A percentile compares a stretch with the other conserved stretches of the same genome.
phyloP scores from a whole-genome alignment of 345 rosid genomes.

The Ceriops zippeliana region DNA sequence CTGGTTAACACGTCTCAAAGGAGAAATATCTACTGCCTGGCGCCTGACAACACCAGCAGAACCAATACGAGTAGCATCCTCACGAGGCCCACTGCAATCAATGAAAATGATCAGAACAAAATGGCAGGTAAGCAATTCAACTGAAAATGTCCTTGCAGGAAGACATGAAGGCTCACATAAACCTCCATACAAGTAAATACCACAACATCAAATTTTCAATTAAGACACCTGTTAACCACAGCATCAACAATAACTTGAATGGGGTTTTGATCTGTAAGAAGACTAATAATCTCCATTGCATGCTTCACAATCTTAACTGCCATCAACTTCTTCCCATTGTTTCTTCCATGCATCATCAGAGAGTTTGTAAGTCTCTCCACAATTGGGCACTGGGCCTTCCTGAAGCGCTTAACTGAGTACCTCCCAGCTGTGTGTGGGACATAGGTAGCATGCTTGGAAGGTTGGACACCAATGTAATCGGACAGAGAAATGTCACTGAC shows the following conservation, averaged over 20 bases:
- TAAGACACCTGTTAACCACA: constrained; percentile 67
- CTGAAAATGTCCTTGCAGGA: neutral
- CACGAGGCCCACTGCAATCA: constrained; percentile 75
- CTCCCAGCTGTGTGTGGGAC: constrained; percentile 95
- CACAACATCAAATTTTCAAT: too few species aligned
- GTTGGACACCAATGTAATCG: constrained; percentile 70
- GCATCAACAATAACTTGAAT: constrained; percentile 91
- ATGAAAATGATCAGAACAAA: neutral
- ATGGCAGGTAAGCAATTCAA: neutral
- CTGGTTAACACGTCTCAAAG: constrained; percentile 84
- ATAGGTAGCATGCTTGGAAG: constrained; percentile 78
- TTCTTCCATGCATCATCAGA: constrained; percentile 93
- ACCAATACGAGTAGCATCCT: constrained; percentile 95
- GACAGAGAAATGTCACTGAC: constrained; percentile 63
- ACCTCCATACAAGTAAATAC: neutral
- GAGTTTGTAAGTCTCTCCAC: constrained; percentile 94
- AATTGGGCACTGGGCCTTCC: constrained; percentile 95
- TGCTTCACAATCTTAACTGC: constrained; percentile 82
- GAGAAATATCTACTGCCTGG: constrained; percentile 97
- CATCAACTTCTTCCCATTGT: constrained; percentile 89
- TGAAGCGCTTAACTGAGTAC: constrained; percentile 88
- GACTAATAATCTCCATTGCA: constrained; percentile 91
- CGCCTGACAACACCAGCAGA: constrained; percentile 99
- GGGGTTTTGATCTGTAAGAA: constrained; percentile 76
- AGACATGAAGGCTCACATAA: neutral